Evolutionary conservation across 805 yeast species (phyloP).

Genomic region (Lipomyces oligophaga): DNA sequence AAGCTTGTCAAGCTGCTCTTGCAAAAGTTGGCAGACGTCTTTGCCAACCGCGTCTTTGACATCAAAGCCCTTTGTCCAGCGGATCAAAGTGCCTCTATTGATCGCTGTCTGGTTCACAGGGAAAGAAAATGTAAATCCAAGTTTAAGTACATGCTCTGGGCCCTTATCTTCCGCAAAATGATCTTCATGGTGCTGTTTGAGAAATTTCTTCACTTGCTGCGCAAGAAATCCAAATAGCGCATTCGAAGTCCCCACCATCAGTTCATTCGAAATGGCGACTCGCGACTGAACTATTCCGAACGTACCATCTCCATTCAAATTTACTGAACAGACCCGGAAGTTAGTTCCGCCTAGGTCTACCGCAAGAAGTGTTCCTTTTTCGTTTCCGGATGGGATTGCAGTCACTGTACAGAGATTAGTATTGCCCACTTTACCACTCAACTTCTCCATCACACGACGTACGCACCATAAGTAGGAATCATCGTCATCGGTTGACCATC

Average conservation of each 20-base stretch:
- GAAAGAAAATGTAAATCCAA: conserved; percentile 93
- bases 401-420: conserved; percentile 52
- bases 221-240: conserved; percentile 77
- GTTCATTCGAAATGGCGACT: conserved; percentile 70
- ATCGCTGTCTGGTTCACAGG: conserved; percentile 85
- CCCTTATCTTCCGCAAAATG: conserved; percentile 36
- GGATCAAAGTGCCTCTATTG: conserved; percentile 70
- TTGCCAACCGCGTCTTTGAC: conserved; percentile 79
- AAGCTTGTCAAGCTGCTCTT: conserved; percentile 58
- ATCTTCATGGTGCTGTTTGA: conserved; percentile 61
- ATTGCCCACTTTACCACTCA: too few species aligned
- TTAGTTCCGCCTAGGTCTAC: conserved; percentile 97
- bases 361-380: conserved; percentile 77
- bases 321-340: conserved; percentile 88
- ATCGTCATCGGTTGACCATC: conserved; percentile 45
- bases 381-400: conserved; percentile 77
- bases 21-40: conserved; percentile 74
- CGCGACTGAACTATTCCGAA: conserved; percentile 73
- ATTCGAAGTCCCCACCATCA: conserved; percentile 63
- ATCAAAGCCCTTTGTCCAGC: conserved; percentile 97
- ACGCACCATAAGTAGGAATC: conserved; percentile 71
- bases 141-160: conserved; percentile 45
- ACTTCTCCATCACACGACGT: background rate
- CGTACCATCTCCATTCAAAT: conserved; percentile 59
- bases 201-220: conserved; percentile 58